phyloP scores from a whole-genome alignment of 164 flowering plant species.

The Piper longum region DNA sequence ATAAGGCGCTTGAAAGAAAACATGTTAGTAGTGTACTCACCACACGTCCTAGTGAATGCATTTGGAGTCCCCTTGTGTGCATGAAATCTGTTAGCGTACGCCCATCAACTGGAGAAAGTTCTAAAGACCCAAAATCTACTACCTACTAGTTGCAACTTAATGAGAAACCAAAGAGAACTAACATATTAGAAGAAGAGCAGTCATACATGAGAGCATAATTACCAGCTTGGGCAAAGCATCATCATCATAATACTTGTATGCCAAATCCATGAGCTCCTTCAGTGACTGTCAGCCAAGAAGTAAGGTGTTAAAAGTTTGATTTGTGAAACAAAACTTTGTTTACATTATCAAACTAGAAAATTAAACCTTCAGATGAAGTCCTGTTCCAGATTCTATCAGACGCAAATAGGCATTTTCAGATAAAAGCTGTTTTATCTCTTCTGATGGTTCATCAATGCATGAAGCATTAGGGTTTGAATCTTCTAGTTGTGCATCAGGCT shows the following conservation, averaged over 20 bases:
- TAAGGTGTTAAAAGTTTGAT: not conserved
- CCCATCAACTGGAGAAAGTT: slow-evolving; percentile 96
- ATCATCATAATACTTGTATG: slow-evolving; percentile 62
- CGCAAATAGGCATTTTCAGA: slow-evolving; percentile 60
- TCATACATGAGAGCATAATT: slow-evolving; percentile 9
- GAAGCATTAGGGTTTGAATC: slow-evolving; percentile 6
- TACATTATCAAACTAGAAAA: not conserved
- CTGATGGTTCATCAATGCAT: slow-evolving; percentile 8
- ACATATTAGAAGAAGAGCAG: not conserved
- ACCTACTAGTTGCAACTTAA: slow-evolving; percentile 30
- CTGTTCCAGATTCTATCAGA: slow-evolving; percentile 59
- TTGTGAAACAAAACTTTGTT: not conserved
- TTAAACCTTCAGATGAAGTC: slow-evolving; percentile 71
- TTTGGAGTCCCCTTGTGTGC: slow-evolving; percentile 82
- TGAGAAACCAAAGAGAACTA: slow-evolving; percentile 5
- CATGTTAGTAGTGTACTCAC: slow-evolving; percentile 20
- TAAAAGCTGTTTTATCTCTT: slow-evolving; percentile 27
- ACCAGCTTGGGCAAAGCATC: slow-evolving; percentile 91
- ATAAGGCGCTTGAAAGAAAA: no score
- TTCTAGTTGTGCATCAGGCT: slow-evolving; percentile 17
- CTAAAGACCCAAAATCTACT: slow-evolving; percentile 87
- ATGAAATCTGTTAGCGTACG: slow-evolving; percentile 89
- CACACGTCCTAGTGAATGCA: slow-evolving; percentile 87
- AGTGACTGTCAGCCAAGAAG: slow-evolving; percentile 31
- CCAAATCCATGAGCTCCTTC: slow-evolving; percentile 60